These are phyloP conservation scores for Quillaja saponaria DNA, from an alignment of 306 rosid genomes.

Conservation along the genomic window DNA sequence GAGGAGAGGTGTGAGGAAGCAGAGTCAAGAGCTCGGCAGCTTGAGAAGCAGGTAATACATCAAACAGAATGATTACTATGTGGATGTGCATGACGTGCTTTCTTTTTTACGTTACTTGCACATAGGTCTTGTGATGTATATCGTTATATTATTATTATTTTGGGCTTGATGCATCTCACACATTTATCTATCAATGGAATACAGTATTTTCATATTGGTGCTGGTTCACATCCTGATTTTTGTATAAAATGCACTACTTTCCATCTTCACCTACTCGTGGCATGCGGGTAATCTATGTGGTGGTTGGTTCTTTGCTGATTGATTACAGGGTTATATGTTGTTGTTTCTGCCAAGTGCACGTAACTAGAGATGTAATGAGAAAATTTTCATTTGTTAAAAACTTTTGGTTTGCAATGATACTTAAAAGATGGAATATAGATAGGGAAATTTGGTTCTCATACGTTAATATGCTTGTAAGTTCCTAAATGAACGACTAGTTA, in stretches of 20 bases:
- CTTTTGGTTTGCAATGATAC: neutral
- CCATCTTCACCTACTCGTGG: no score
- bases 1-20: conserved; percentile 90
- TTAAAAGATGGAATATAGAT: no score
- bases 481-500: no score
- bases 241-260: no score
- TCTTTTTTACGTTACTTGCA: conserved; percentile 6
- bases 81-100: conserved; percentile 4
- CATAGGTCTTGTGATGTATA: neutral
- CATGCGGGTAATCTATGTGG: no score
- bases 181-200: neutral
- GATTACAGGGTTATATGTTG: neutral
- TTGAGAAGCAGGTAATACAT: conserved; percentile 81
- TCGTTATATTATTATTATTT: neutral
- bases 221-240: no score
- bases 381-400: neutral
- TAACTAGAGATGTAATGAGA: neutral
- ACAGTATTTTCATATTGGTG: neutral
- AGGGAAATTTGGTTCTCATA: no score
- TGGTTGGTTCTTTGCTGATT: neutral
- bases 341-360: neutral
- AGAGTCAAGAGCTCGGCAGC: conserved; percentile 83
- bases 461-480: no score
- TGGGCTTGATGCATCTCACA: neutral
- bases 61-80: neutral